phyloP scores from a whole-genome alignment of 768 basidiomycete species.

The Lactifluus piperatus region DNA sequence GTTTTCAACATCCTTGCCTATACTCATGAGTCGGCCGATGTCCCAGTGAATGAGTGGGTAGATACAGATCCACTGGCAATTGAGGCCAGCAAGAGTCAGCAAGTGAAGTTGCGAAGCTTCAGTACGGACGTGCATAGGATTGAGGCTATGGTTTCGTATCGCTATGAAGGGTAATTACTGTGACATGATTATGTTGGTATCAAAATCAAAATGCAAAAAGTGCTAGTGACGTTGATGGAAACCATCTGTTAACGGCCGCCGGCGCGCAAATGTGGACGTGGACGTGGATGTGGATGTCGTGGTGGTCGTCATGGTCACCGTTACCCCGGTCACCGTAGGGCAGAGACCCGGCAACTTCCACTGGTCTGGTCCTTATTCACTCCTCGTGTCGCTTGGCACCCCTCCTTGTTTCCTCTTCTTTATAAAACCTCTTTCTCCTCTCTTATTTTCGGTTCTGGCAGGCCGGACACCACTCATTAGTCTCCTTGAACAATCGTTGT shows the following conservation, averaged over 20 bases:
- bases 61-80: conserved; percentile 91
- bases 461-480: conserved; percentile 39
- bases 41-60: conserved; percentile 91
- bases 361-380: conserved; percentile 6
- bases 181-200: neutral
- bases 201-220: too few species aligned
- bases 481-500: conserved; percentile 18
- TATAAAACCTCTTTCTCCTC: conserved; percentile 2
- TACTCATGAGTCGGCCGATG: conserved; percentile 83
- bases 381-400: neutral
- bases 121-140: conserved; percentile 97
- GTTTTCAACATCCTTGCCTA: conserved; percentile 98
- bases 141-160: conserved; percentile 96
- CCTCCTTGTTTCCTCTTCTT: neutral
- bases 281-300: too few species aligned
- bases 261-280: neutral
- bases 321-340: neutral
- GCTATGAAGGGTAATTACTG: conserved; percentile 66
- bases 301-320: neutral
- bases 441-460: conserved; percentile 33
- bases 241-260: too few species aligned
- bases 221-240: too few species aligned
- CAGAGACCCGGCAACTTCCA: neutral
- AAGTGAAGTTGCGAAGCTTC: conserved; percentile 92
- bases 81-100: conserved; percentile 87